Base-by-base conservation (phyloP, 257 asterid species). In the Fraxinus quadrangulata region DNA sequence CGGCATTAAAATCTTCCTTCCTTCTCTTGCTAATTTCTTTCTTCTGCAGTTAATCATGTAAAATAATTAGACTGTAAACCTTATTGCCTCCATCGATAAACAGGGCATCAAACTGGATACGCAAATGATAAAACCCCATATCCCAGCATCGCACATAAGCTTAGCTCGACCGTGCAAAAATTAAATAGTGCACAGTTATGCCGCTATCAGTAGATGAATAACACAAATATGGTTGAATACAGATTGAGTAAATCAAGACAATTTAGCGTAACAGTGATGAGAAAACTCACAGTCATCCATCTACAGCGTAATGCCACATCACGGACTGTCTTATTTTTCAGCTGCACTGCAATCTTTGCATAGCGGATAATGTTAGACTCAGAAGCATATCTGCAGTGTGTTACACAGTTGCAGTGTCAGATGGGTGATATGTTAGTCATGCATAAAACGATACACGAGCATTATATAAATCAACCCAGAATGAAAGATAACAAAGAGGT, bases 221-320 rank as follows among this genome's bases (percentile, higher is more conserved):
- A 61, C 11, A 31, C 13, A 28, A 47, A 47, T 36, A 23, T 49
- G 4, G 21, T 28, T 72, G 21, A 33, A 16, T 24, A 28, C 9
- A 51, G 5, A 45, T 12, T 45, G 51, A 72, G 59, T 71, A 14
- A 37, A 24, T 31, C 37, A 17, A 67, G 59, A 63, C 31, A 47
- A 69, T 26, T 70, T 65, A 80, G 63, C 47, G 83, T 69, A 10
- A 67, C 12, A 51, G 42, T n/a, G 59, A 28, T 30, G 68, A 74
- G 69, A 77, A 68, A 75, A 85, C 94, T 82, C 80, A 95, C 99
- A 65, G 89, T 85, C 96, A 94, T 93, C 99, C 99, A 95, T 88
- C 90, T 87, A 89, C 92, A 95, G 59, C 99, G 97, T 79, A 95
- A 77, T 61, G 99, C 99, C 81, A 95, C 99, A 78, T 95, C 99